Percentiles rank a stretch among this genome's conserved stretches.
phyloP scores from a whole-genome alignment of 208 protist species.

The Trypanosomatidae sp. region DNA sequence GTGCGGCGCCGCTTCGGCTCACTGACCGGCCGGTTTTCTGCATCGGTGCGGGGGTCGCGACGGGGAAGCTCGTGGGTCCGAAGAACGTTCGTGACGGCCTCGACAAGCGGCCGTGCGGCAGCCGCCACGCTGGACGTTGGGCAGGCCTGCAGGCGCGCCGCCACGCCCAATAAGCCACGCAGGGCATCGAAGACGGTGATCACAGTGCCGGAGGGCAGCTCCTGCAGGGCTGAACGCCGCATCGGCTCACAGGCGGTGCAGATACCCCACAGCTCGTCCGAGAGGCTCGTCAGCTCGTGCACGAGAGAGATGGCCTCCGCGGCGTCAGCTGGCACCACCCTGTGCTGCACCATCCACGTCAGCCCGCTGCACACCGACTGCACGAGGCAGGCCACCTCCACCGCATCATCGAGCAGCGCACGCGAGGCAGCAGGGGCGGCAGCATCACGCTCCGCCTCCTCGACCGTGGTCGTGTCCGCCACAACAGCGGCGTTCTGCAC shows the following conservation, averaged over 20 bases:
- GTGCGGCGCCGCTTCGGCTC: conserved; percentile 38
- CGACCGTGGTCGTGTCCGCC: conserved; percentile 12
- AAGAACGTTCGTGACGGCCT: conserved; percentile 11
- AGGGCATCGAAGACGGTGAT: conserved; percentile 8
- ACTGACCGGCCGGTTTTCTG: neutral
- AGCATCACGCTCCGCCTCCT: neutral
- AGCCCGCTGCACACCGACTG: conserved; percentile 53
- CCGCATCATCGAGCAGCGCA: conserved; percentile 41
- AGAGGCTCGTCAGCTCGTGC: conserved; percentile 35
- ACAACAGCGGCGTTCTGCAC: conserved; percentile 27
- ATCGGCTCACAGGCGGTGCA: conserved; percentile 39
- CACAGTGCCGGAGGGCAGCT: conserved; percentile 11
- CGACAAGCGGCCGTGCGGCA: conserved; percentile 15
- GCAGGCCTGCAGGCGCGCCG: conserved; percentile 15
- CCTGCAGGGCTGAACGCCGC: conserved; percentile 12
- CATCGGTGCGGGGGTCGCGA: too few relatives aligned
- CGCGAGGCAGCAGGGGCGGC: conserved; percentile 3
- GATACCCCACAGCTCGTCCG: conserved; percentile 61
- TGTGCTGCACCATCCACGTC: conserved; percentile 59
- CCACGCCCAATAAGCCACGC: conserved; percentile 11
- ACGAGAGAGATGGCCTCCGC: conserved; percentile 28
- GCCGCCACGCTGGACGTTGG: conserved; percentile 4
- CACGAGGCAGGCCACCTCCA: conserved; percentile 49
- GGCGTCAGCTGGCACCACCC: conserved; percentile 27
- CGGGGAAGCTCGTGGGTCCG: conserved; percentile 2